A percentile compares a stretch with the other conserved stretches of the same genome.
These are phyloP conservation scores for Coemansia sp. DNA, from an alignment of 192 early-diverging fungal genomes.

Conservation along the genomic window DNA sequence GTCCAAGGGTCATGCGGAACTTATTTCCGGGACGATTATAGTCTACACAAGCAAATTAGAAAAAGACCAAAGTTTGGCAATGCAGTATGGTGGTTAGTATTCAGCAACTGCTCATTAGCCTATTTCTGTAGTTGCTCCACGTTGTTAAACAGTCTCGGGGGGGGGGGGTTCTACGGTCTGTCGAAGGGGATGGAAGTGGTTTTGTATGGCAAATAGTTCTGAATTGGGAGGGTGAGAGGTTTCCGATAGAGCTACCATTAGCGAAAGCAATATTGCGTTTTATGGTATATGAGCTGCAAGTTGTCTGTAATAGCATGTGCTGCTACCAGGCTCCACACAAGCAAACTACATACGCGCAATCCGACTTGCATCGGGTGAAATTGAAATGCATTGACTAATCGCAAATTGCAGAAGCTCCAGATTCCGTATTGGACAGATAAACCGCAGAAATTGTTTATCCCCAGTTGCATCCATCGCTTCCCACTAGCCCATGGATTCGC, in stretches of 20 bases:
- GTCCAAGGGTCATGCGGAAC: slow-evolving; percentile 99
- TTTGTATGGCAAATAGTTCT: background rate
- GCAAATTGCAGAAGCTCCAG: background rate
- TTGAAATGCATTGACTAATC: background rate
- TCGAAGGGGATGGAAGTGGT: background rate
- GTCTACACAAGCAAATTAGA: slow-evolving; percentile 1
- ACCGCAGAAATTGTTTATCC: background rate
- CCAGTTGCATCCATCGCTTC: background rate
- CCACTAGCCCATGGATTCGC: background rate
- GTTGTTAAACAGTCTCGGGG: background rate
- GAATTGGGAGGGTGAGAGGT: background rate
- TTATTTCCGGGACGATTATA: slow-evolving; percentile 76
- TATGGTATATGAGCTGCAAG: background rate
- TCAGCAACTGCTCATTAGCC: background rate
- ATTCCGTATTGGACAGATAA: background rate
- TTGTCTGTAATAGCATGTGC: background rate
- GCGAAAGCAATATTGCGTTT: background rate
- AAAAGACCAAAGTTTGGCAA: background rate
- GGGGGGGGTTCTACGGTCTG: background rate
- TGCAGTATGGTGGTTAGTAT: background rate
- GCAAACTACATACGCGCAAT: background rate
- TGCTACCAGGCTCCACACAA: background rate
- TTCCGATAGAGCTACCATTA: background rate
- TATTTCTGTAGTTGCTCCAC: background rate
- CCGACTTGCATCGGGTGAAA: background rate